Percentiles rank a stretch among this genome's conserved stretches.
Conservation (phyloP, 768 basidiomycete species). For the Terana coerulea region DNA sequence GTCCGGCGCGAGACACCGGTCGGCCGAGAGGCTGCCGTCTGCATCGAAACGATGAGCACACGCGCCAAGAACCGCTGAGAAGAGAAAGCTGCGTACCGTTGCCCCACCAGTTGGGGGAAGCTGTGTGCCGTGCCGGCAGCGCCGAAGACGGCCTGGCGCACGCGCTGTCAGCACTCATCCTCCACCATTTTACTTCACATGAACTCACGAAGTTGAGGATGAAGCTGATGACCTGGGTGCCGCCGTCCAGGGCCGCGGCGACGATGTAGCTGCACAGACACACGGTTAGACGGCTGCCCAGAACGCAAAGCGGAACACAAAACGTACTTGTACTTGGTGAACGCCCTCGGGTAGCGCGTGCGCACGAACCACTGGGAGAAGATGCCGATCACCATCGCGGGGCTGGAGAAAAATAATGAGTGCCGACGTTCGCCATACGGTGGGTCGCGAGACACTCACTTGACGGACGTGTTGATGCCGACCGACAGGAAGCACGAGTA, state of each 20-base stretch:
- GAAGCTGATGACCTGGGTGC: conserved; percentile 35
- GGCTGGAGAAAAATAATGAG: conserved; percentile 9
- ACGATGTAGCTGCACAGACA: conserved; percentile 31
- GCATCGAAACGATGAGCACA: not conserved
- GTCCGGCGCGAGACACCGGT: conserved; percentile 8
- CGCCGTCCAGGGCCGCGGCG: conserved; percentile 36
- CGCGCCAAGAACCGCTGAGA: not conserved
- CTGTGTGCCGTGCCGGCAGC: conserved; percentile 23
- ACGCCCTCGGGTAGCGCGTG: conserved; percentile 34
- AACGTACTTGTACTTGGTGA: conserved; percentile 33
- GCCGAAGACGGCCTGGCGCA: conserved; percentile 22
- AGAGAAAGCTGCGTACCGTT: not conserved
- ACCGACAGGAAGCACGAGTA: conserved; percentile 44
- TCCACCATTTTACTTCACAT: not conserved
- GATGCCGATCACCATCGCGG: conserved; percentile 39
- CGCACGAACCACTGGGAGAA: conserved; percentile 45
- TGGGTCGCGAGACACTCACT: conserved; percentile 20
- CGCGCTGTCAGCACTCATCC: not conserved
- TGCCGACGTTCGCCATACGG: not conserved
- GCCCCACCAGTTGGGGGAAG: conserved; percentile 23
- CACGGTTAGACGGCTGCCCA: not conserved
- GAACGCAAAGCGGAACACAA: not conserved
- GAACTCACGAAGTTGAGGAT: conserved; percentile 28
- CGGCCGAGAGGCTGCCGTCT: conserved; percentile 12
- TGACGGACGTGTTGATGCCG: conserved; percentile 54